These are phyloP conservation scores for Phylloporus sp. DNA, from an alignment of 768 basidiomycete genomes.

Conservation along the genomic window DNA sequence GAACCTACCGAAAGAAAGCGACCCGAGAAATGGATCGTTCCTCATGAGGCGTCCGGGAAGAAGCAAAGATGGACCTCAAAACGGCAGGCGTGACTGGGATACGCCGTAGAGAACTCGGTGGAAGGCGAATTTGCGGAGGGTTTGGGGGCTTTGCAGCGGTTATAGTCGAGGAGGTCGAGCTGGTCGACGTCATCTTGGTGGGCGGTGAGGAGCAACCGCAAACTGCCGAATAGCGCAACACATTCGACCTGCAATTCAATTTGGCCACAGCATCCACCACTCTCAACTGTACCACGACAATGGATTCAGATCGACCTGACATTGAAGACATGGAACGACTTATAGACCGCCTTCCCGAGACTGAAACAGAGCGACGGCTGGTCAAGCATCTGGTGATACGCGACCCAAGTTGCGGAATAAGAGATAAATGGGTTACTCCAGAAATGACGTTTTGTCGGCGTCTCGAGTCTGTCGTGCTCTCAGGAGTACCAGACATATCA, in stretches of 20 bases:
- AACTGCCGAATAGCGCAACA: conserved; percentile 17
- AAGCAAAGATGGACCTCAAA: conserved; percentile 79
- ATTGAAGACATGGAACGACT: conserved; percentile 54
- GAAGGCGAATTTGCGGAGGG: conserved; percentile 32
- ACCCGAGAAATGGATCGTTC: conserved; percentile 80
- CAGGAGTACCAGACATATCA: conserved; percentile 59
- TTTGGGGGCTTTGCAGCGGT: conserved; percentile 35
- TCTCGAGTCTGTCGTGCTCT: conserved; percentile 64
- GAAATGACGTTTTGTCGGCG: conserved; percentile 58
- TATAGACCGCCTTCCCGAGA: conserved; percentile 53
- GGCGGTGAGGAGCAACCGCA: conserved; percentile 10
- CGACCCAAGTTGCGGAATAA: conserved; percentile 36
- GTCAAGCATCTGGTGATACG: conserved; percentile 58
- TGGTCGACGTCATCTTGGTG: conserved; percentile 31
- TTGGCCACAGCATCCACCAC: background rate
- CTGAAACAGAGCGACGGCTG: conserved; percentile 52
- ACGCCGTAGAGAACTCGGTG: conserved; percentile 47
- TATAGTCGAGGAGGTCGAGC: conserved; percentile 49
- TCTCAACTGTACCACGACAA: background rate
- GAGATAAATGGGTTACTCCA: conserved; percentile 54
- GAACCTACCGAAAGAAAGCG: conserved; percentile 74
- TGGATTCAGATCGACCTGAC: conserved; percentile 23
- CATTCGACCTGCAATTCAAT: background rate
- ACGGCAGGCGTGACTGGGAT: conserved; percentile 83
- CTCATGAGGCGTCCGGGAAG: conserved; percentile 74